Base-by-base conservation (phyloP, 805 yeast species). In the Helenozyma rhizophorensis region DNA sequence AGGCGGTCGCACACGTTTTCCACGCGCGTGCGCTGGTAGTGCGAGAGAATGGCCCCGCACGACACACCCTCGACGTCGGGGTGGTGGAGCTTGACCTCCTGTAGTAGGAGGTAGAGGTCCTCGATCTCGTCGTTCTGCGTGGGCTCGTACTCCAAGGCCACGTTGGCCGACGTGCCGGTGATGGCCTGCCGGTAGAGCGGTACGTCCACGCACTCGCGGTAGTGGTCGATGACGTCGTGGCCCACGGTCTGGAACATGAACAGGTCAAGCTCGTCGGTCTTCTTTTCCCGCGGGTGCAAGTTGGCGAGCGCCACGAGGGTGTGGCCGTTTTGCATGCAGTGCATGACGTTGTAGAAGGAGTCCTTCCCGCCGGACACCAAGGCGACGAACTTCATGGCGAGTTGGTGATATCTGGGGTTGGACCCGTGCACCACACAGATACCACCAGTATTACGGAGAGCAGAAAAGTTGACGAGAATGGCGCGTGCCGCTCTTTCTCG, bases 181-280 rank as follows among this genome's bases (percentile, higher is more conserved):
- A 90, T 86, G 10, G 68, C 66, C 5, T 72, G 76, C 31, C 95
- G 62, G 50, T 80, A 87, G 53, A 93, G 60, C 0, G 98, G 97
- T 1, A 83, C 76, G 6, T 23, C 27, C 25, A 84, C 62, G 49
- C 95, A 84, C 39, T 79, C 69, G 3, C 73, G 62, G 50, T 89
- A 86, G 33, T 64, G 57, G 0, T 74, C 70, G 2, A 93, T 68
- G 3, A 83, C 75, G 41, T 83, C 85, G 56, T 84, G 93, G 0
- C 98, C 98, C 6, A 93, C 97, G 0, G 98, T 93, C 59, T 93
- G 98, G 58, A 85, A 93, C 98, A 93, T 93, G 53, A 82, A 90
- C 33, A 96, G 85, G 55, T 93, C 97, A 33, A 93, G 62, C 56
- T 93, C 98, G 45, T 60, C 60, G 10, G 35, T 31, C 13, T 33